phyloP scores from a whole-genome alignment of 306 rosid species.

The Dryas alaskensis region DNA sequence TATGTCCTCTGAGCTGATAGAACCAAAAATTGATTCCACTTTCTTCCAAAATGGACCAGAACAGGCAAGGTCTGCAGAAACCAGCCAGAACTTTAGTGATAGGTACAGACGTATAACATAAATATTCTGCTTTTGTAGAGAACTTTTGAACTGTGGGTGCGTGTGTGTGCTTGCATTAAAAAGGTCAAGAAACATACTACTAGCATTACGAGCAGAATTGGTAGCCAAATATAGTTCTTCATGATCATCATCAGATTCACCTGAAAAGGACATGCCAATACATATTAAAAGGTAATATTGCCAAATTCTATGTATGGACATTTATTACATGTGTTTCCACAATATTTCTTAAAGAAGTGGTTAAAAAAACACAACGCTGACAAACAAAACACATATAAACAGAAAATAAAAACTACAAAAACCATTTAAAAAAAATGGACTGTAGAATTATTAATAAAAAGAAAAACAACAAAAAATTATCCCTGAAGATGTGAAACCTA shows the following conservation, averaged over 20 bases:
- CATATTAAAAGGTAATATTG: constrained; percentile 19
- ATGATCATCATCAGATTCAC: constrained; percentile 77
- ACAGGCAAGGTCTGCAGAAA: constrained; percentile 61
- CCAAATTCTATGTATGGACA: not conserved
- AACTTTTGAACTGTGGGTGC: not conserved
- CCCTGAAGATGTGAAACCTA: not conserved
- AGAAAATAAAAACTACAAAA: not conserved
- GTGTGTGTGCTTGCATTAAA: not conserved
- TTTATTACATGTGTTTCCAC: not conserved
- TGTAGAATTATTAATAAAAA: not conserved
- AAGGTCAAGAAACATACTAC: constrained; percentile 56
- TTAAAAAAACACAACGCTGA: not conserved
- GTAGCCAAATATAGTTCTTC: constrained; percentile 77
- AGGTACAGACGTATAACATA: constrained; percentile 11
- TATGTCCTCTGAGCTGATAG: constrained; percentile 59
- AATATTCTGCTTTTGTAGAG: constrained; percentile 10
- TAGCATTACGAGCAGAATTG: constrained; percentile 60
- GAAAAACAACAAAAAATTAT: not conserved
- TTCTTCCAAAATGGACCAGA: constrained; percentile 79
- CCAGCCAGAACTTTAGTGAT: constrained; percentile 31
- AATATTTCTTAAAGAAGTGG: not conserved
- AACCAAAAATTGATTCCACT: constrained; percentile 64
- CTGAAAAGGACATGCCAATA: constrained; percentile 44
- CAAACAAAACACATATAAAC: not conserved
- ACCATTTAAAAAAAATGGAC: not conserved